Conservation (phyloP, 352 stramenopile species). For the Phytopythium boreale region DNA sequence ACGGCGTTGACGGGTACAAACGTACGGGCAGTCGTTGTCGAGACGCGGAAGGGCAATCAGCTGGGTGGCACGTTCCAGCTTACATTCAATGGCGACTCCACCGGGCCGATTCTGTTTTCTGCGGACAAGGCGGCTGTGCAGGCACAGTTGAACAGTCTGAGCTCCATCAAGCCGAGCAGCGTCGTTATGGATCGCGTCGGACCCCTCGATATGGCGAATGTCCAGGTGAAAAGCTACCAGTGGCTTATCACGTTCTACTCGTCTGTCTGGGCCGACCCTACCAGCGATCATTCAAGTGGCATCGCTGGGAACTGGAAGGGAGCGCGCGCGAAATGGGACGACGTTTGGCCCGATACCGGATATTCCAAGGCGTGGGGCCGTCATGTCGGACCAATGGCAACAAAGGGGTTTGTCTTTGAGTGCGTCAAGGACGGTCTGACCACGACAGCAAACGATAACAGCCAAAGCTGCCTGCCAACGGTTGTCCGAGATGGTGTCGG, state of each 20-base stretch:
- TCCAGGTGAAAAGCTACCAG: conserved; percentile 84
- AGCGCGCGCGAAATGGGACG: conserved; percentile 62
- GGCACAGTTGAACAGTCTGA: conserved; percentile 90
- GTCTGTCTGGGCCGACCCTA: conserved; percentile 91
- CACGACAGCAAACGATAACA: conserved; percentile 55
- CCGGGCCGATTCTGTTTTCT: conserved; percentile 86
- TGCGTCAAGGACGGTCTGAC: conserved; percentile 69
- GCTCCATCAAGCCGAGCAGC: conserved; percentile 89
- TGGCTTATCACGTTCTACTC: conserved; percentile 95
- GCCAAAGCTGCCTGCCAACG: conserved; percentile 32
- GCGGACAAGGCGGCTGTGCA: conserved; percentile 82
- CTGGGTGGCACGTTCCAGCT: conserved; percentile 91
- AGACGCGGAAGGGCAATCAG: conserved; percentile 85
- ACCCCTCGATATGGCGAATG: conserved; percentile 24
- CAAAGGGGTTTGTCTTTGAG: conserved; percentile 32
- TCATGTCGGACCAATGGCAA: conserved; percentile 90
- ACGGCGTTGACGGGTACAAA: conserved; percentile 34
- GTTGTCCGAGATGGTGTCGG: conserved; percentile 46
- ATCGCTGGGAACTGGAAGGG: conserved; percentile 93
- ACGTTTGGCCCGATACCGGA: conserved; percentile 88
- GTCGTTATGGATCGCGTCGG: conserved; percentile 82
- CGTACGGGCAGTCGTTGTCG: conserved; percentile 47
- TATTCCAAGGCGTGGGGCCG: conserved; percentile 97
- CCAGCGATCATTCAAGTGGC: conserved; percentile 73
- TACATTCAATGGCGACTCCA: conserved; percentile 93